phyloP scores from a whole-genome alignment of 2,329 filamentous ascomycete species.

The Alternaria metachromatica region DNA sequence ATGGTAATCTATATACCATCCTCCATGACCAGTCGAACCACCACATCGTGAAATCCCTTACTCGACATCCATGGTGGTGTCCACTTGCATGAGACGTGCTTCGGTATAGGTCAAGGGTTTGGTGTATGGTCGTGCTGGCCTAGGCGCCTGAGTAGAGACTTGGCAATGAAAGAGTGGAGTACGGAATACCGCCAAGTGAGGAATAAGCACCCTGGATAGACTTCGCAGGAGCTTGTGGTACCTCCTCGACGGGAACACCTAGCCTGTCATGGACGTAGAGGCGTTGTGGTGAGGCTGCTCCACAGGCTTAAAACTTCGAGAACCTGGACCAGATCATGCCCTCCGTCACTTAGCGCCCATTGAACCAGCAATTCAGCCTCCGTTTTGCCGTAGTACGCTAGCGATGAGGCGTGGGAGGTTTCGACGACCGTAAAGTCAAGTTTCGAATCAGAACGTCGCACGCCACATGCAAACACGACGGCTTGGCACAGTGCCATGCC shows the following conservation, averaged over 20 bases:
- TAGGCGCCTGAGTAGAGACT: constrained; percentile 18
- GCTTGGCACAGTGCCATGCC: constrained; percentile 11
- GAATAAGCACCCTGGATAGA: constrained; percentile 8
- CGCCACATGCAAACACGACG: constrained; percentile 31
- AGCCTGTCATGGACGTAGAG: constrained; percentile 13
- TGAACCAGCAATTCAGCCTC: neutral
- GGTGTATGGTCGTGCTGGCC: constrained; percentile 10
- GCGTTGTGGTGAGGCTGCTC: constrained; percentile 21
- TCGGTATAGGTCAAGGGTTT: constrained; percentile 15
- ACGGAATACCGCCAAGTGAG: constrained; percentile 8
- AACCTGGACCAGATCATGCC: constrained; percentile 6
- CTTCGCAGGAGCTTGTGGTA: constrained; percentile 8
- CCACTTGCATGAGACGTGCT: constrained; percentile 34
- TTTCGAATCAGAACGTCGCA: constrained; percentile 32
- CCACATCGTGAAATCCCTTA: constrained; percentile 2
- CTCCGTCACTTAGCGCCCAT: constrained; percentile 3
- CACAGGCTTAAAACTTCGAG: constrained; percentile 28
- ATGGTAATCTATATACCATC: constrained; percentile 23
- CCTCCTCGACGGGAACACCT: constrained; percentile 11
- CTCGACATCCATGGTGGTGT: constrained; percentile 20
- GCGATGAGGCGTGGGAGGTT: constrained; percentile 26
- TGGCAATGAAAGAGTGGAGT: constrained; percentile 9
- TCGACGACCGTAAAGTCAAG: constrained; percentile 24
- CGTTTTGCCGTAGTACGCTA: constrained; percentile 7
- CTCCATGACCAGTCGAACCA: neutral